These are phyloP conservation scores for Fusarium guadeloupense DNA, from an alignment of 2,329 filamentous ascomycete species.

Conservation along the genomic window DNA sequence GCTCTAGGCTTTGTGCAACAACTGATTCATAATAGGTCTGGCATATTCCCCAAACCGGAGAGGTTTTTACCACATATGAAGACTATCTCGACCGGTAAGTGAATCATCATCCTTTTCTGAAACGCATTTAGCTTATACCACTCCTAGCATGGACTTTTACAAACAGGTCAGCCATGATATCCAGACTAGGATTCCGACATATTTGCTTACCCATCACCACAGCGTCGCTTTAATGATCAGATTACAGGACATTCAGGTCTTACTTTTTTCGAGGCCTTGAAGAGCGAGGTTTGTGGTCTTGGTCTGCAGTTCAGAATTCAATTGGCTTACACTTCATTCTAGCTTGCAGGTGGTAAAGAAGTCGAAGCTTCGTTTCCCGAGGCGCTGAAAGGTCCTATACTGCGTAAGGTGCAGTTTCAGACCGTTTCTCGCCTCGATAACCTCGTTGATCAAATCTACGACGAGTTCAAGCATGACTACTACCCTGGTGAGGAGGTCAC, in stretches of 20 bases:
- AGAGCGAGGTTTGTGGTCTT: constrained; percentile 78
- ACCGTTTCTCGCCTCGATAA: constrained; percentile 90
- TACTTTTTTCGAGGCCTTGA: constrained; percentile 90
- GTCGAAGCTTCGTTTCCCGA: constrained; percentile 94
- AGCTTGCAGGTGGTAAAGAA: constrained; percentile 83
- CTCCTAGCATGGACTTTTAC: constrained; percentile 85
- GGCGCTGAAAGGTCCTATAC: constrained; percentile 86
- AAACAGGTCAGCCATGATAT: constrained; percentile 71
- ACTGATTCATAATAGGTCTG: constrained; percentile 72
- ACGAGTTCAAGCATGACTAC: constrained; percentile 88
- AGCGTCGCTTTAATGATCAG: constrained; percentile 93
- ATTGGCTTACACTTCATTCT: constrained; percentile 27
- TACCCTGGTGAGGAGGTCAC: constrained; percentile 88
- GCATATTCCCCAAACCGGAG: constrained; percentile 88
- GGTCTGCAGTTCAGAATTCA: not conserved
- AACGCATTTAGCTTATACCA: constrained; percentile 22
- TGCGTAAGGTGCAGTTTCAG: constrained; percentile 91
- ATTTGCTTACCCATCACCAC: constrained; percentile 34
- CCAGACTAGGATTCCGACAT: constrained; percentile 1
- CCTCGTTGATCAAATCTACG: constrained; percentile 72
- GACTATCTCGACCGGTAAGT: constrained; percentile 83
- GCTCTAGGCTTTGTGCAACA: constrained; percentile 6
- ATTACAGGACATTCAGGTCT: constrained; percentile 93
- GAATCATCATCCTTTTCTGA: constrained; percentile 15
- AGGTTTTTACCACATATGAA: constrained; percentile 90